Conservation (phyloP, 257 asterid species). For the Nicotiana tomentosiformis region DNA sequence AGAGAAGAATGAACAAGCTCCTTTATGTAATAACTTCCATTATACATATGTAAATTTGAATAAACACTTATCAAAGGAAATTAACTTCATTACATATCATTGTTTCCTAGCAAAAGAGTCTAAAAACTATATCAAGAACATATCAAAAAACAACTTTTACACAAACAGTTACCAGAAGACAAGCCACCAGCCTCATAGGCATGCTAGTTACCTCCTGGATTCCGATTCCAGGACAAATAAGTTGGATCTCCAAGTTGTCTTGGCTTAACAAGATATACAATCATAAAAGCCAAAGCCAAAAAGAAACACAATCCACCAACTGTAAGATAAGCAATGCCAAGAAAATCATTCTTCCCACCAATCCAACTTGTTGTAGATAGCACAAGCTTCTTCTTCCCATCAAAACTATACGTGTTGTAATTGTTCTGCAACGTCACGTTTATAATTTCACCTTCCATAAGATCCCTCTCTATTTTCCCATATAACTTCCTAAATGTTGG, state of each 20-base stretch:
- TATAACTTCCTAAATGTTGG: constrained; percentile 36
- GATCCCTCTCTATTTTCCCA: constrained; percentile 33
- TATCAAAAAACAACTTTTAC: background rate
- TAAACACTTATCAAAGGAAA: background rate
- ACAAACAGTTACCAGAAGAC: background rate
- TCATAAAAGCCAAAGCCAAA: constrained; percentile 19
- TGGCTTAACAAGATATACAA: constrained; percentile 27
- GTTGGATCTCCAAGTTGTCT: constrained; percentile 18
- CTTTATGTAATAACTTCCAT: background rate
- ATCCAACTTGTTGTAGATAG: constrained; percentile 38
- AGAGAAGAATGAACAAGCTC: background rate
- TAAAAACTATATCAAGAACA: background rate
- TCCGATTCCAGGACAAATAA: background rate
- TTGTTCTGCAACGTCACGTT: constrained; percentile 19
- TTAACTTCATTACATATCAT: constrained; percentile 1
- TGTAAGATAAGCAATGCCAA: constrained; percentile 35
- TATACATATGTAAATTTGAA: background rate
- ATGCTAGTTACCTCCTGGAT: constrained; percentile 10
- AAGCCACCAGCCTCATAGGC: background rate
- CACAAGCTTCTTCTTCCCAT: constrained; percentile 37
- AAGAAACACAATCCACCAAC: constrained; percentile 35
- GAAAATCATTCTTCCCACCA: constrained; percentile 33
- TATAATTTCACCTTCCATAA: constrained; percentile 8
- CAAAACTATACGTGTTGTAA: constrained; percentile 34
- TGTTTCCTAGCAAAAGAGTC: background rate